These are phyloP conservation scores for Aspergillus brunneoviolaceus DNA, from an alignment of 2,329 filamentous ascomycete species.

Conservation along the genomic window DNA sequence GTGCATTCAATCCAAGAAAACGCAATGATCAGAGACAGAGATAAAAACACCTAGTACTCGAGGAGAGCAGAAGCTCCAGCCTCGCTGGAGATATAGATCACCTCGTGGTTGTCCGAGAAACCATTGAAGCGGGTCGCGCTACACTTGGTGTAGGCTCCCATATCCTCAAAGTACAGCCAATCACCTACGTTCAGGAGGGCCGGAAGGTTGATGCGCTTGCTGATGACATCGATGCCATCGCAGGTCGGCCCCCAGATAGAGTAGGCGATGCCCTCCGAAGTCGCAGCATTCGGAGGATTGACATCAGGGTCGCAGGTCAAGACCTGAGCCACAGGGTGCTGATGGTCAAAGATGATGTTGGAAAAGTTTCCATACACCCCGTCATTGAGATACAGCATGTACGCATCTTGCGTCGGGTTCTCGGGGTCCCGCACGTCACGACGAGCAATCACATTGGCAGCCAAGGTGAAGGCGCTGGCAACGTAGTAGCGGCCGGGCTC, in stretches of 20 bases:
- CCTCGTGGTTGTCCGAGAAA: conserved; percentile 87
- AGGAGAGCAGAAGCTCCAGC: conserved; percentile 76
- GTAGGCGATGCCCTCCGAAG: conserved; percentile 67
- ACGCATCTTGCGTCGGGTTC: conserved; percentile 53
- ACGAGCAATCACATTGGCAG: conserved; percentile 92
- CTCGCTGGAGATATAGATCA: conserved; percentile 94
- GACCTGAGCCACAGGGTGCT: conserved; percentile 82
- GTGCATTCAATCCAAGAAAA: conserved; percentile 4
- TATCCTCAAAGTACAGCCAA: conserved; percentile 98
- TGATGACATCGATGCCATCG: conserved; percentile 95
- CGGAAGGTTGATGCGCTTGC: conserved; percentile 73
- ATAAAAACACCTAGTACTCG: conserved; percentile 37
- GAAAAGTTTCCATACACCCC: conserved; percentile 98
- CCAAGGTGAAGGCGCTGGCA: conserved; percentile 86
- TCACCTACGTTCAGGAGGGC: conserved; percentile 85
- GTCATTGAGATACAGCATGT: conserved; percentile 98
- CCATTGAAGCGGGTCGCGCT: conserved; percentile 98
- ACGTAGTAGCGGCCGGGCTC: conserved; percentile 98
- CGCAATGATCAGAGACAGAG: conserved; percentile 7
- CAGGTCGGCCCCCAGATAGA: conserved; percentile 98
- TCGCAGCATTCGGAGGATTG: conserved; percentile 43
- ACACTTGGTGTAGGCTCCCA: conserved; percentile 98
- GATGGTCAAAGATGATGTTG: conserved; percentile 99
- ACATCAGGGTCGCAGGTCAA: conserved; percentile 67
- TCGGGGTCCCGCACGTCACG: conserved; percentile 77